Conservation (phyloP, 2,329 filamentous ascomycete genomes). For the Aspergillus persii region DNA sequence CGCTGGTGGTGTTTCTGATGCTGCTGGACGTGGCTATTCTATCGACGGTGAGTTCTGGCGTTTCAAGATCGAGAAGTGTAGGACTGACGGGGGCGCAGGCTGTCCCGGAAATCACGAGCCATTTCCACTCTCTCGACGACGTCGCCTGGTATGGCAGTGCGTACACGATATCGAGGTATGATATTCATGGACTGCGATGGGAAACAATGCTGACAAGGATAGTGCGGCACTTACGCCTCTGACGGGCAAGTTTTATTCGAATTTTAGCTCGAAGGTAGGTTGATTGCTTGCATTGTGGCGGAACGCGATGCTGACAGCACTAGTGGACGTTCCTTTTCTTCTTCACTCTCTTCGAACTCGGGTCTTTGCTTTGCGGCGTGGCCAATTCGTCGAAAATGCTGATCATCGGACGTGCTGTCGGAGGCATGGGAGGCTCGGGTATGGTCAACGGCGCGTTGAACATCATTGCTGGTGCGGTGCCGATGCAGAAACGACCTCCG, state of each 20-base stretch:
- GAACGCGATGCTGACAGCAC: not conserved
- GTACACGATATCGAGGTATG: slow-evolving; percentile 41
- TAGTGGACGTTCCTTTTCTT: slow-evolving; percentile 27
- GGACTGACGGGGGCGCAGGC: slow-evolving; percentile 26
- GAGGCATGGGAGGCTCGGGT: slow-evolving; percentile 27
- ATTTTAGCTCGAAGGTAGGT: slow-evolving; percentile 37
- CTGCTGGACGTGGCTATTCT: slow-evolving; percentile 56
- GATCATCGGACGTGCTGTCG: slow-evolving; percentile 28
- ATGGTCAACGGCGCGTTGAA: slow-evolving; percentile 28
- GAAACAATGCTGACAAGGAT: not conserved
- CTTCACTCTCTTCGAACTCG: slow-evolving; percentile 29
- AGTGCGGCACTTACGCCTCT: slow-evolving; percentile 53
- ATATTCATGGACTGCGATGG: not conserved
- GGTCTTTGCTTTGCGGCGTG: slow-evolving; percentile 27
- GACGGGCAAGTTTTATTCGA: slow-evolving; percentile 52
- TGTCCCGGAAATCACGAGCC: slow-evolving; percentile 49
- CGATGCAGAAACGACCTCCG: slow-evolving; percentile 23
- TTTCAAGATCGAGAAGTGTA: not conserved
- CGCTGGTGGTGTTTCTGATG: slow-evolving; percentile 48
- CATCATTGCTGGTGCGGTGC: slow-evolving; percentile 24
- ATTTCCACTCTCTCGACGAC: slow-evolving; percentile 35
- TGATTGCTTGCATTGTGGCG: no score
- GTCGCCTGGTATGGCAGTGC: slow-evolving; percentile 39
- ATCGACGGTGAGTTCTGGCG: slow-evolving; percentile 40
- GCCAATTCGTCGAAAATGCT: slow-evolving; percentile 29